Evolutionary conservation across 768 basidiomycete genomes (phyloP), one percentile per base, ranked within the genome.

Genomic region (Clitopilus passeckerianus): DNA sequence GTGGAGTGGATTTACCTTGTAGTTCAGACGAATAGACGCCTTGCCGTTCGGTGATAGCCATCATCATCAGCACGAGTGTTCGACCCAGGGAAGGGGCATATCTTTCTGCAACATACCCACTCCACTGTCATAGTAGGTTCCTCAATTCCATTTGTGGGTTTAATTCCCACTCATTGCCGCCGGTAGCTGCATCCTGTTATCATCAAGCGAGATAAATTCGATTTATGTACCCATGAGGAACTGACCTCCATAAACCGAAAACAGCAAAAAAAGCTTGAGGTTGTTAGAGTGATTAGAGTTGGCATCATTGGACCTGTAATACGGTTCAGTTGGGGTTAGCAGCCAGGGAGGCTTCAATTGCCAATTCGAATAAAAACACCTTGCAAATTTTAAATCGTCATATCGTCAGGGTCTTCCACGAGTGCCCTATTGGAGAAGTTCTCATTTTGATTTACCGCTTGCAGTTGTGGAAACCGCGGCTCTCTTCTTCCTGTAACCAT

Each of bases 251-350:
- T 41, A 15, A 18, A 41, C 15, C 12, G 12, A 18, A 41, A 41
- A 35, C 57, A 37, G 58, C 59, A 46, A 60, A 52, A 24, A n/a
- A 46, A 53, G 60, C 27, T 53, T 63, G 64, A 62, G 72, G 72
- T 77, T 78, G 80, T 80, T 79, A 80, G 74, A 76, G 79, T 79
- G 74, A 77, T 80, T 80, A 80, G 76, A 75, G 79, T 81, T 75
- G 70, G 66, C 67, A 54, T 62, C 61, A 60, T 53, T 30, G 27
- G 74, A 78, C 37, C 37, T 41, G 37, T n/a, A n/a, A n/a, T n/a
- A 41, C n/a, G n/a, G 14, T n/a, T 41, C 37, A 41, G 37, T 14
- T n/a, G 37, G 37, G 37, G 37, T 41, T 41, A 41, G 37, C n/a
- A 16, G 46, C 46, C 16, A 50, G 20, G 16, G 22, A 18, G 46